Percentiles rank a stretch among this genome's conserved stretches.
phyloP scores from a whole-genome alignment of 1,284 basidiomycete species.

The Abortiporus biennis region DNA sequence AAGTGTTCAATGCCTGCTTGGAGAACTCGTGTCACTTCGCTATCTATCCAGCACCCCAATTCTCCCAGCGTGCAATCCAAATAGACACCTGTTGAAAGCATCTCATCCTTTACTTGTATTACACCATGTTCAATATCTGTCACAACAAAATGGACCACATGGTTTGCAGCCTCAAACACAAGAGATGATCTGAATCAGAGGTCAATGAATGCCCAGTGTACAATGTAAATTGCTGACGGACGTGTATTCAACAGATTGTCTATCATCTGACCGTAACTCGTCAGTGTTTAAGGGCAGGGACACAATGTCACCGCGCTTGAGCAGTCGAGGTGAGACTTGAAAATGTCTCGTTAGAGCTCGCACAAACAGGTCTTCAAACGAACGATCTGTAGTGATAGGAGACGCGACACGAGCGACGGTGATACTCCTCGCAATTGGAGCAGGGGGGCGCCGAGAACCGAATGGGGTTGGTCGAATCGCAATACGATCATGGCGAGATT shows the following conservation, averaged over 20 bases:
- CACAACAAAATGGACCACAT: constrained; percentile 72
- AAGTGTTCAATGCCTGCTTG: constrained; percentile 77
- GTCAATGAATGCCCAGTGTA: neutral
- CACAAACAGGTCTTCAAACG: constrained; percentile 70
- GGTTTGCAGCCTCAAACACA: constrained; percentile 19
- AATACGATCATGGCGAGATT: constrained; percentile 23
- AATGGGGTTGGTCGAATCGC: constrained; percentile 46
- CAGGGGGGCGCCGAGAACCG: constrained; percentile 45
- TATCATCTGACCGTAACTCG: neutral
- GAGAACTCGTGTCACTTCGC: constrained; percentile 64
- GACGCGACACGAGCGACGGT: constrained; percentile 85
- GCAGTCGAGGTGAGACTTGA: constrained; percentile 47
- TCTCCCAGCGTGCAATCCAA: constrained; percentile 54
- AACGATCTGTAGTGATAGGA: constrained; percentile 67
- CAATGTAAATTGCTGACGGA: constrained; percentile 10
- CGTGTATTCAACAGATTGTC: neutral
- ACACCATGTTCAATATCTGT: constrained; percentile 71
- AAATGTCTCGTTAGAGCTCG: constrained; percentile 69
- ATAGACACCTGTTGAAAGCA: constrained; percentile 35
- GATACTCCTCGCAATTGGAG: constrained; percentile 71
- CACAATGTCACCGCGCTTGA: constrained; percentile 81
- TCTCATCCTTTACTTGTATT: constrained; percentile 27
- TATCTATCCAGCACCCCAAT: constrained; percentile 84
- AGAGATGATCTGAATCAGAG: constrained; percentile 1
- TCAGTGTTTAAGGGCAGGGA: constrained; percentile 65